Conservation (phyloP, 202 grass and related monocot genomes). For the Carex arenaria region DNA sequence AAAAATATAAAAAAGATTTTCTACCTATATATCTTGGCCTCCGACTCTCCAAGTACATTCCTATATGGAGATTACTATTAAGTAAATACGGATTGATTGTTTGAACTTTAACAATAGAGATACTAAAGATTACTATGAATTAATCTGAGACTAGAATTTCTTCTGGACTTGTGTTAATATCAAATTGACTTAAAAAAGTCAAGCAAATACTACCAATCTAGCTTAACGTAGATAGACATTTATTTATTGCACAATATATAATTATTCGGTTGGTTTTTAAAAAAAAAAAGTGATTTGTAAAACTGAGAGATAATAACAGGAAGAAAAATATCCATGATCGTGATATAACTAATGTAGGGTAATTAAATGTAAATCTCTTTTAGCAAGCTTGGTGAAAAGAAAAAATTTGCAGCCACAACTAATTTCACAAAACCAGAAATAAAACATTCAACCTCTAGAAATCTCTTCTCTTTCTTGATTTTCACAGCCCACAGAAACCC, state of each 20-base stretch:
- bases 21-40: too few species aligned
- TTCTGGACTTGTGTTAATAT: too few species aligned
- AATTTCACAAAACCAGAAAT: too few species aligned
- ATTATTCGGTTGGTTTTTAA: background rate
- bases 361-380: background rate
- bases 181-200: background rate
- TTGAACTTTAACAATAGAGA: too few species aligned
- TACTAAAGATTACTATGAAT: too few species aligned
- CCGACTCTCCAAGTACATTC: too few species aligned
- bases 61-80: too few species aligned
- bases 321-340: background rate
- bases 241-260: background rate
- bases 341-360: too few species aligned
- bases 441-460: conserved; percentile 23
- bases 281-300: background rate
- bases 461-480: conserved; percentile 50
- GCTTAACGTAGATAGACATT: background rate
- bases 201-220: background rate
- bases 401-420: too few species aligned
- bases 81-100: too few species aligned
- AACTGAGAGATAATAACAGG: background rate
- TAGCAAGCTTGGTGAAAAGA: background rate
- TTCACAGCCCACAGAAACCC: conserved; percentile 31
- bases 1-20: too few species aligned
- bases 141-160: too few species aligned